A percentile compares a stretch with the other conserved stretches of the same genome.
phyloP scores from a whole-genome alignment of 2,329 filamentous ascomycete species.

The Trichoderma sp. region DNA sequence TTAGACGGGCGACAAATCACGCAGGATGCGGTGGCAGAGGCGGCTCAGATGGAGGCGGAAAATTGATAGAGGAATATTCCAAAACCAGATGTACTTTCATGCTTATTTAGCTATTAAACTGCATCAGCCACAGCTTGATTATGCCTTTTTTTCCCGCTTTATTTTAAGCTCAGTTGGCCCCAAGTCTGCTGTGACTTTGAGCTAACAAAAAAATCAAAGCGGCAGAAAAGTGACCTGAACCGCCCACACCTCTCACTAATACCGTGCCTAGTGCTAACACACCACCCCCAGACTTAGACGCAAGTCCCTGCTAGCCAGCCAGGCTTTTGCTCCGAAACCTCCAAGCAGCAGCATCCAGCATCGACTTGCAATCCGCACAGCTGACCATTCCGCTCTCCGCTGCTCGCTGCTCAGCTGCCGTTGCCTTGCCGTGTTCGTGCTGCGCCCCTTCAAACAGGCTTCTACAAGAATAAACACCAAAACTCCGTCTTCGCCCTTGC shows the following conservation, averaged over 20 bases:
- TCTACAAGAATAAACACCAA: background rate
- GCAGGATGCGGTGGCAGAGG: background rate
- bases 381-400: constrained; percentile 5
- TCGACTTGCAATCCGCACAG: constrained; percentile 2
- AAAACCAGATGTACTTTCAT: background rate
- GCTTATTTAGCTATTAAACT: background rate
- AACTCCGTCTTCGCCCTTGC: background rate
- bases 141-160: background rate
- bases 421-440: background rate
- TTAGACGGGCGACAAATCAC: background rate
- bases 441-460: background rate
- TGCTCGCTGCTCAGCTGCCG: background rate
- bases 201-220: constrained; percentile 17
- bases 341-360: background rate
- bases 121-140: background rate
- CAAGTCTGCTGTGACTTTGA: constrained; percentile 2
- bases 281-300: constrained; percentile 19
- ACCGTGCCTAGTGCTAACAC: background rate
- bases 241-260: constrained; percentile 25
- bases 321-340: constrained; percentile 25
- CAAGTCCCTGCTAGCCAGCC: constrained; percentile 25
- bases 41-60: background rate
- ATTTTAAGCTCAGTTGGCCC: background rate
- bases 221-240: constrained; percentile 21
- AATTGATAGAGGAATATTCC: background rate